Evolutionary conservation across 306 rosid genomes (phyloP), one percentile per base, ranked within the genome.

Genomic region (Castanea crenata): DNA sequence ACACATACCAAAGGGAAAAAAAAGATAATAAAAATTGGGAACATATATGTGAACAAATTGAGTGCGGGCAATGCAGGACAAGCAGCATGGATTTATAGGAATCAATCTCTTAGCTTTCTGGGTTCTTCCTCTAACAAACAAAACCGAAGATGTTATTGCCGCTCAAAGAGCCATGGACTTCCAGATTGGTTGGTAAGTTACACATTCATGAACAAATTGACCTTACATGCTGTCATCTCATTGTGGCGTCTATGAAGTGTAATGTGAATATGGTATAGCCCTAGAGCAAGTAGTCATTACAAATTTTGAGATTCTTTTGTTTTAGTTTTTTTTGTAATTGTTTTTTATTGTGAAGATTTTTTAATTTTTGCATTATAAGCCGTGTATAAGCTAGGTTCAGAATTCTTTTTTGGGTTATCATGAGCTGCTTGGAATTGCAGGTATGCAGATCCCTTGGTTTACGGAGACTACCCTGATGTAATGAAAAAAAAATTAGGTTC

Each of bases 81-180:
- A 84, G 71, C 94, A 91, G 77, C 86, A 67, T n/a, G 93, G 97
- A 57, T 83, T 69, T 83, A 73, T 93, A 32, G 94, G 97, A 69
- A 71, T 93, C 77, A 75, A 86, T 79, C 5, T 93, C 34, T 83
- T 68, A 38, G 3, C 84, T 16, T 70, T 4, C 79, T 83, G 89
- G 77, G 5, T 46, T 15, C 4, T 46, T 85, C 96, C 96, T 76
- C 67, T 18, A 4, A 81, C 87, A 58, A 55, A 91, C 35, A 75
- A 86, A 46, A 76, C 74, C 41, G 68, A 80, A 68, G 96, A 92
- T 74, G 52, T 4, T 49, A 64, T 64, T 5, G 96, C 97, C 4
- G 19, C 74, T 56, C 75, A 83, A 79, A 84, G 92, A 76, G 85
- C 31, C 55, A 7, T 13, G 2, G 90, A 89, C 51, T 91, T 83